phyloP scores from a whole-genome alignment of 2,329 filamentous ascomycete species.

The Hymenoscyphus linearis region DNA sequence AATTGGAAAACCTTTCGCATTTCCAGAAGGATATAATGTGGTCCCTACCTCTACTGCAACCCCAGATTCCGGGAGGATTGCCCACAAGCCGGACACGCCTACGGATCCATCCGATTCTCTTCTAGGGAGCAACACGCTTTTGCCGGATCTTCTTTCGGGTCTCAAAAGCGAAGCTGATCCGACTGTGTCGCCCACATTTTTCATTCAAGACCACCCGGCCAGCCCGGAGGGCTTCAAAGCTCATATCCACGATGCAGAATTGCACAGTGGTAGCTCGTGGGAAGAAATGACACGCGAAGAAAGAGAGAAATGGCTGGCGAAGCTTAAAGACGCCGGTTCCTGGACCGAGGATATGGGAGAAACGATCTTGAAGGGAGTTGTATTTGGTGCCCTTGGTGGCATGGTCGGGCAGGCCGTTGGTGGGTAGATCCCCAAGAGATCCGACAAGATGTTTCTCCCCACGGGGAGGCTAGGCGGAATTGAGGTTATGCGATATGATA shows the following conservation, averaged over 20 bases:
- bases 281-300: constrained; percentile 26
- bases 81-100: constrained; percentile 12
- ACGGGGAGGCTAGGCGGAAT: neutral
- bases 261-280: constrained; percentile 27
- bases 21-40: constrained; percentile 18
- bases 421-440: constrained; percentile 4
- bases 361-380: constrained; percentile 30
- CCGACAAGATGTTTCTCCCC: neutral
- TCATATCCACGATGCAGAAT: constrained; percentile 23
- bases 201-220: constrained; percentile 7
- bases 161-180: constrained; percentile 9
- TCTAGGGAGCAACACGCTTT: neutral
- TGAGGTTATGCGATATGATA: neutral
- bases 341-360: constrained; percentile 31
- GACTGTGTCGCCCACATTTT: neutral
- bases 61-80: neutral
- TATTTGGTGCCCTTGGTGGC: constrained; percentile 32
- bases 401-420: constrained; percentile 26
- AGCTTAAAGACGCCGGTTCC: constrained; percentile 29
- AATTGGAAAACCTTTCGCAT: constrained; percentile 25
- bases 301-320: constrained; percentile 28
- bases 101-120: constrained; percentile 2
- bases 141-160: constrained; percentile 18
- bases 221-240: constrained; percentile 15
- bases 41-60: neutral